Percentiles rank a stretch among this genome's conserved stretches.
phyloP scores from a whole-genome alignment of 257 asterid species.

The Paraleonurus japonicus region DNA sequence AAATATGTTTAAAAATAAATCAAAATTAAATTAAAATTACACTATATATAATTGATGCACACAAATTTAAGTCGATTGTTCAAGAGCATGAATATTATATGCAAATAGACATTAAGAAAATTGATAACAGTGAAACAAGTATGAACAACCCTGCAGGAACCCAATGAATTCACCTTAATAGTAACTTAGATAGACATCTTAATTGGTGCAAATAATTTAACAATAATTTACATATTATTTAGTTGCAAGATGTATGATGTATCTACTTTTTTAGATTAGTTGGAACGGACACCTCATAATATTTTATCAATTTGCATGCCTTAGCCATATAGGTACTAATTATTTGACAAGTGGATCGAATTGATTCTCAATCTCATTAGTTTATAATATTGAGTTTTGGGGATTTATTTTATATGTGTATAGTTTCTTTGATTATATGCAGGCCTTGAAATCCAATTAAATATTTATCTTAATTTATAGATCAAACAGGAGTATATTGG shows the following conservation, averaged over 20 bases:
- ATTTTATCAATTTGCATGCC: slow-evolving; percentile 12
- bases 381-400: not conserved
- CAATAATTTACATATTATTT: not conserved
- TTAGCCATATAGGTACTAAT: not conserved
- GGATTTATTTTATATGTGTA: not conserved
- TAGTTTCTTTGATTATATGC: not conserved
- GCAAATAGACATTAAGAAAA: not conserved
- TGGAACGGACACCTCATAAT: not conserved
- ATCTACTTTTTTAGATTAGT: not conserved
- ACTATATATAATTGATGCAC: too few species aligned
- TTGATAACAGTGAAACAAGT: not conserved
- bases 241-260: slow-evolving; percentile 6
- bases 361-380: not conserved
- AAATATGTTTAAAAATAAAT: too few species aligned
- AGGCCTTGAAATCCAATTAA: not conserved
- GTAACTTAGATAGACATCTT: not conserved
- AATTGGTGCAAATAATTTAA: not conserved
- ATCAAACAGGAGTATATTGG: too few species aligned
- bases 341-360: slow-evolving; percentile 1
- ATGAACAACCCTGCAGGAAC: not conserved
- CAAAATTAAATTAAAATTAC: too few species aligned
- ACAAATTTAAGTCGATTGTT: too few species aligned
- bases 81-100: not conserved
- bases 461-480: too few species aligned
- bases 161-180: not conserved